These are phyloP conservation scores for Tausonia pullulans DNA, from an alignment of 1,284 basidiomycete genomes.

Conservation along the genomic window DNA sequence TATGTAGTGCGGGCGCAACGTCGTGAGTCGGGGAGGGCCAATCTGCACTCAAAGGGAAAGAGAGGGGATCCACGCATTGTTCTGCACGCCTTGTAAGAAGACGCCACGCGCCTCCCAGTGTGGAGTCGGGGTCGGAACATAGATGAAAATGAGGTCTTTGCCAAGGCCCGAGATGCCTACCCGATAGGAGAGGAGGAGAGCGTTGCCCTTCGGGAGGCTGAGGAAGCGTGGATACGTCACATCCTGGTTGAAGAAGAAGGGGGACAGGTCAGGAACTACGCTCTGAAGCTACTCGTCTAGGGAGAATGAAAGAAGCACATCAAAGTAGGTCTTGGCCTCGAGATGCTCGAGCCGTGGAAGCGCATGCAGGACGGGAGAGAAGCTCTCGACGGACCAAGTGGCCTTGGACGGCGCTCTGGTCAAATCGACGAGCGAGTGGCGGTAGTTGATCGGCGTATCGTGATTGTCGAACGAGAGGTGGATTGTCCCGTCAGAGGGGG, in stretches of 20 bases:
- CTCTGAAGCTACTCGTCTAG: conserved; percentile 18
- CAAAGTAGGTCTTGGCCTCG: conserved; percentile 21
- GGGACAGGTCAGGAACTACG: background rate
- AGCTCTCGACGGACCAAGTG: conserved; percentile 27
- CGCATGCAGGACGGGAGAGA: conserved; percentile 27
- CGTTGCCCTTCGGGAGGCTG: conserved; percentile 26
- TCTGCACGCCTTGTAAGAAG: conserved; percentile 32
- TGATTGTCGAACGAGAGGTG: conserved; percentile 40
- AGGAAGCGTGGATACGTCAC: conserved; percentile 40
- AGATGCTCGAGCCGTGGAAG: conserved; percentile 35
- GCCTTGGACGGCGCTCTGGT: conserved; percentile 28
- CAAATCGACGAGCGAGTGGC: conserved; percentile 31
- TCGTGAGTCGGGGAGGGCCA: too few species aligned
- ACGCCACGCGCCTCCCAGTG: conserved; percentile 33
- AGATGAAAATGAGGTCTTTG: conserved; percentile 39
- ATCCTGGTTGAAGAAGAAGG: conserved; percentile 30
- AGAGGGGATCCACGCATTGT: conserved; percentile 9
- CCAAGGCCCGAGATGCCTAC: conserved; percentile 39
- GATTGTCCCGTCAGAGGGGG: conserved; percentile 36
- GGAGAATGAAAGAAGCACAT: background rate
- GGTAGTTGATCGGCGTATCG: conserved; percentile 37
- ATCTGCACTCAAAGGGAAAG: background rate
- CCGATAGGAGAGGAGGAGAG: conserved; percentile 35
- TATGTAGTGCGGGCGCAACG: conserved; percentile 31
- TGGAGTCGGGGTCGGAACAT: conserved; percentile 16